A percentile compares a stretch with the other conserved stretches of the same genome.
These are phyloP conservation scores for Plenodomus tracheiphilus DNA, from an alignment of 2,329 filamentous ascomycete genomes.

Conservation along the genomic window DNA sequence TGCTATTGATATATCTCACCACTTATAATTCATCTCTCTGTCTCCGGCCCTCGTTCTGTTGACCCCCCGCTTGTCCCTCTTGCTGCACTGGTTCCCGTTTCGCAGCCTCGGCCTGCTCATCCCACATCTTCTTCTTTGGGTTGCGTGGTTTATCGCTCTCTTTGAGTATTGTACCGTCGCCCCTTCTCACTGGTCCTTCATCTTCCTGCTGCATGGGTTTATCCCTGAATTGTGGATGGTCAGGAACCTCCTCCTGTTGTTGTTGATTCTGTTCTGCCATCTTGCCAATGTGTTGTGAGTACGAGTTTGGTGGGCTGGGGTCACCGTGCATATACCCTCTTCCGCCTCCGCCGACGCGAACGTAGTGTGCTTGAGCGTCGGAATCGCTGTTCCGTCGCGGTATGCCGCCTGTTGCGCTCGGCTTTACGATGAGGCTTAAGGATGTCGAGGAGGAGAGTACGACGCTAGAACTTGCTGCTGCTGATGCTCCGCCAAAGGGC, in stretches of 20 bases:
- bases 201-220: constrained; percentile 26
- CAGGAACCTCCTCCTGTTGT: constrained; percentile 22
- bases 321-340: constrained; percentile 49
- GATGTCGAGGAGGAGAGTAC: constrained; percentile 20
- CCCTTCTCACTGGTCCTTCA: constrained; percentile 43
- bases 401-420: constrained; percentile 47
- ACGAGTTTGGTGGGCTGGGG: constrained; percentile 39
- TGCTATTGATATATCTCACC: neutral
- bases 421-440: constrained; percentile 49
- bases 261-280: constrained; percentile 27
- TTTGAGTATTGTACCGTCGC: constrained; percentile 52
- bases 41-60: constrained; percentile 9
- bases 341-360: constrained; percentile 57
- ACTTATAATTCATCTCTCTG: constrained; percentile 30
- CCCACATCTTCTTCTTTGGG: constrained; percentile 66
- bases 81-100: constrained; percentile 32
- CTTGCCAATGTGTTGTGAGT: constrained; percentile 40
- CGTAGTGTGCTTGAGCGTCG: constrained; percentile 38
- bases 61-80: constrained; percentile 7
- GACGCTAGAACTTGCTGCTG: constrained; percentile 22
- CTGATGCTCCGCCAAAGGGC: constrained; percentile 51
- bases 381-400: constrained; percentile 35
- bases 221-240: constrained; percentile 30
- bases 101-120: constrained; percentile 49
- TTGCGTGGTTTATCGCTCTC: constrained; percentile 51